Evolutionary conservation across 2,329 filamentous ascomycete genomes (phyloP).

Genomic region (Biscogniauxia marginata): DNA sequence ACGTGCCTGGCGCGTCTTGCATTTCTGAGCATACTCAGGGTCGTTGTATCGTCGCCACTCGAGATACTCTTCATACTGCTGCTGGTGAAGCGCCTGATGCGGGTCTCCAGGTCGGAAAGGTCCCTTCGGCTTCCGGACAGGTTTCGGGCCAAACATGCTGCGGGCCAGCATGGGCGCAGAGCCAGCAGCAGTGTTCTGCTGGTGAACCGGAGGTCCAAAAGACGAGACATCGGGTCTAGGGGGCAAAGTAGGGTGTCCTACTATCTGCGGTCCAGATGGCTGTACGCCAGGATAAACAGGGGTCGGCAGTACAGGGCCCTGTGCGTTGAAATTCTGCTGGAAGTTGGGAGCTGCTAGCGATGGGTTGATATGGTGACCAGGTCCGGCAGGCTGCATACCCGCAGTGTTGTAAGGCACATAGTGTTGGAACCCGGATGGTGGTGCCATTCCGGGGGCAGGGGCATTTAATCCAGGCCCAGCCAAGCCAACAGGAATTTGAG

Average conservation of each 20-base stretch:
- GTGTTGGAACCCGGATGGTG: neutral
- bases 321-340: neutral
- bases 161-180: constrained; percentile 10
- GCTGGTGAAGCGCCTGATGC: constrained; percentile 20
- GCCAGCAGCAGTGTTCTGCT: neutral
- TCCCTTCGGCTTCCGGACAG: constrained; percentile 30
- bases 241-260: neutral
- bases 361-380: neutral
- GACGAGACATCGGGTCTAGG: too few relatives aligned
- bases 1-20: constrained; percentile 29
- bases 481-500: neutral
- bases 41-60: constrained; percentile 27
- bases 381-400: neutral
- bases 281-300: neutral
- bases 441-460: neutral
- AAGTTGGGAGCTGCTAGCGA: neutral
- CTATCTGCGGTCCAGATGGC: neutral
- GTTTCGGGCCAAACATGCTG: constrained; percentile 31
- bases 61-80: constrained; percentile 32
- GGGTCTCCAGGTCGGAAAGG: constrained; percentile 23
- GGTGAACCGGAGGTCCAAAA: neutral
- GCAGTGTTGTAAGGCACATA: neutral
- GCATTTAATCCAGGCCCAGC: neutral
- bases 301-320: neutral
- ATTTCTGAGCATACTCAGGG: constrained; percentile 25